Evolutionary conservation across 495 filamentous ascomycete genomes (phyloP).

Genomic region (Penicillium subrubescens): DNA sequence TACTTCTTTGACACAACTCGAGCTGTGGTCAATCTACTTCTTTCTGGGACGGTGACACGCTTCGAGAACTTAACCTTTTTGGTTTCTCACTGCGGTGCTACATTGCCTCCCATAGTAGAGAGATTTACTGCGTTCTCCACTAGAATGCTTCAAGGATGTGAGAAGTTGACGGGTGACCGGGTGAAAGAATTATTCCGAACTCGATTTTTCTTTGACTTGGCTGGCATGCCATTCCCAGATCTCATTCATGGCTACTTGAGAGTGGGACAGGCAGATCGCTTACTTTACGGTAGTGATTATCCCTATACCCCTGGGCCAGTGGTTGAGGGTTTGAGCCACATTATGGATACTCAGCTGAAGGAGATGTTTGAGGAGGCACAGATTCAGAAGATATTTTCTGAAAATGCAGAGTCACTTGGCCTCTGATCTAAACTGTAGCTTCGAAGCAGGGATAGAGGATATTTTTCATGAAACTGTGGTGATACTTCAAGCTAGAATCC

Average conservation of each 20-base stretch:
- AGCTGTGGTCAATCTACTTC: slow-evolving; percentile 6
- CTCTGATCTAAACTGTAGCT: neutral
- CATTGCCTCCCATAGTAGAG: slow-evolving; percentile 3
- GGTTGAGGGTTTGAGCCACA: neutral
- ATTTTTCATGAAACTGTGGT: neutral
- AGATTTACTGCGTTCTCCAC: slow-evolving; percentile 5
- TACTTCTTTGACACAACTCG: slow-evolving; percentile 8
- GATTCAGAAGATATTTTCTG: neutral
- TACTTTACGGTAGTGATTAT: slow-evolving; percentile 7
- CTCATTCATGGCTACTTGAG: neutral
- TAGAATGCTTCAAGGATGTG: neutral
- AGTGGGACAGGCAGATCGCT: neutral
- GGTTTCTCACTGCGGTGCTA: slow-evolving; percentile 7
- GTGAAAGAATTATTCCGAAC: neutral
- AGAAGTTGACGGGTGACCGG: slow-evolving; percentile 3
- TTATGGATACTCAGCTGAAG: neutral
- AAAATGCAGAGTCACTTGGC: neutral
- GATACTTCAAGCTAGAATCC: neutral
- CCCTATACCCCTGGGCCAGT: slow-evolving; percentile 1
- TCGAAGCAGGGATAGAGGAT: neutral
- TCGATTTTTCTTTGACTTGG: neutral
- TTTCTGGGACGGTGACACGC: neutral
- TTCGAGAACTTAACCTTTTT: slow-evolving; percentile 6
- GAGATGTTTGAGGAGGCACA: neutral
- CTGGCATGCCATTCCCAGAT: neutral